phyloP scores from a whole-genome alignment of 495 filamentous ascomycete species.

The Rostrohypoxylon terebratum region DNA sequence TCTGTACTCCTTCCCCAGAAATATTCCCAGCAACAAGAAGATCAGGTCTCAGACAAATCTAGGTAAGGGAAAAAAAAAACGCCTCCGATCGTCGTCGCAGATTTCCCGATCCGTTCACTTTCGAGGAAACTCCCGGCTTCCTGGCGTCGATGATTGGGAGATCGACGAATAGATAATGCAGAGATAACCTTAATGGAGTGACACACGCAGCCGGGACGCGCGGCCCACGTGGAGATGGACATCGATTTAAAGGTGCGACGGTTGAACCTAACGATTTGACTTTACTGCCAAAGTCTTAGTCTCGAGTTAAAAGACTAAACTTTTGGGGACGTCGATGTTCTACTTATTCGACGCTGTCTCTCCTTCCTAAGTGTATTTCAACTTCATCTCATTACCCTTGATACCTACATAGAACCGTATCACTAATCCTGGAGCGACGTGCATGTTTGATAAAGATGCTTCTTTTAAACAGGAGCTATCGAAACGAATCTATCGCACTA shows the following conservation, averaged over 20 bases:
- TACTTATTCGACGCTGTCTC: neutral
- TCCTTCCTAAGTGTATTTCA: constrained; percentile 1
- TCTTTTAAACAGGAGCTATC: neutral
- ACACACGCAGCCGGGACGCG: neutral
- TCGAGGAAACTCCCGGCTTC: neutral
- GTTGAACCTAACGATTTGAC: neutral
- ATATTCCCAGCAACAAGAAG: neutral
- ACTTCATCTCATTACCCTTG: neutral
- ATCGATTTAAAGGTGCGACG: neutral
- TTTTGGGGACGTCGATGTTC: neutral
- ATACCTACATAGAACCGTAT: too few species aligned
- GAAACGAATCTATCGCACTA: neutral
- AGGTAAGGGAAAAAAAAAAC: constrained; percentile 1
- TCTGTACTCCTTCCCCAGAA: neutral
- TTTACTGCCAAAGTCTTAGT: neutral
- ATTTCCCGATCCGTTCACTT: constrained; percentile 1
- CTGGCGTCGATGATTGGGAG: constrained; percentile 4
- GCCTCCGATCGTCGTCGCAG: neutral
- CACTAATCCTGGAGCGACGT: neutral
- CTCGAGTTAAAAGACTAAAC: neutral
- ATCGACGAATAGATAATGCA: constrained; percentile 5
- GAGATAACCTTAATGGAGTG: constrained; percentile 14
- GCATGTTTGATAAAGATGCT: too few species aligned
- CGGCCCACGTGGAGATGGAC: constrained; percentile 15
- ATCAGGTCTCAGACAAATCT: constrained; percentile 11